These are phyloP conservation scores for Solanum raphanifolium DNA, from an alignment of 257 asterid genomes.

Conservation along the genomic window DNA sequence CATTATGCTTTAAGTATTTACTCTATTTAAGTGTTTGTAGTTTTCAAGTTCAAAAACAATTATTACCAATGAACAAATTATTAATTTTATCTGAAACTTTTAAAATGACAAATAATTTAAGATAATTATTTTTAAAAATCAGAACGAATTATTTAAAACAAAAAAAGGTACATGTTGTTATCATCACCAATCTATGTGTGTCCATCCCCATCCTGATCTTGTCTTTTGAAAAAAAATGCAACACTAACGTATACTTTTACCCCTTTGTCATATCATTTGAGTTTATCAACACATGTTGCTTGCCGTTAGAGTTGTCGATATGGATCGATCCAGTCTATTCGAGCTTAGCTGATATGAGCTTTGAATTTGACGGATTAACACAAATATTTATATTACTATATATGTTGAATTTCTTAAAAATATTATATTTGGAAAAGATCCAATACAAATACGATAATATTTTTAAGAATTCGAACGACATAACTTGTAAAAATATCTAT, in stretches of 20 bases:
- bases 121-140: background rate
- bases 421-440: background rate
- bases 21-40: background rate
- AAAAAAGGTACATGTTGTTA: background rate
- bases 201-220: background rate
- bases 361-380: background rate
- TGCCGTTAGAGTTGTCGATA: background rate
- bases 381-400: too few species aligned
- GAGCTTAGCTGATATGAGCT: background rate
- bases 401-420: background rate
- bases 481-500: background rate
- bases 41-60: background rate
- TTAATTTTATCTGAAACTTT: background rate
- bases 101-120: background rate
- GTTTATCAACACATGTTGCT: background rate
- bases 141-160: too few species aligned
- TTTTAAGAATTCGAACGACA: background rate
- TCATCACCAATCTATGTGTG: background rate
- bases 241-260: background rate
- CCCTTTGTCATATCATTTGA: background rate
- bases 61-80: background rate
- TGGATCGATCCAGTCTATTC: background rate
- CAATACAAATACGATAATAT: too few species aligned
- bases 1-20: background rate
- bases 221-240: background rate